A percentile compares a stretch with the other conserved stretches of the same genome.
Conservation (phyloP, 2,329 filamentous ascomycete genomes). For the Didymella pomorum region DNA sequence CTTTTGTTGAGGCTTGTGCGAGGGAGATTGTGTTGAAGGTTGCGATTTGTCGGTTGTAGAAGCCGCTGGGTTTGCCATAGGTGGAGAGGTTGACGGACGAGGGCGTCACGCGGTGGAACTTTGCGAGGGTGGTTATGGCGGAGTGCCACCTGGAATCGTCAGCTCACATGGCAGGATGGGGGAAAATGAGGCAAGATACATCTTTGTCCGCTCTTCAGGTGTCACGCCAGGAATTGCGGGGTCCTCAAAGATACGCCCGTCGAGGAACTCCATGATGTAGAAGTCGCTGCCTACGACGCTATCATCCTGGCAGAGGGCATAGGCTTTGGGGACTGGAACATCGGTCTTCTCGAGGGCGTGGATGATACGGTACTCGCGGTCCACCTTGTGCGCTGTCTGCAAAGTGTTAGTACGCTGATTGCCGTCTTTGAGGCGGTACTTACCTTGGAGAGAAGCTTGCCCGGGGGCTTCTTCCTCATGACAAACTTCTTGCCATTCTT, state of each 20-base stretch:
- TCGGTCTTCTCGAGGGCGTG: conserved; percentile 79
- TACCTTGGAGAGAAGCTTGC: conserved; percentile 76
- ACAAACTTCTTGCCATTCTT: conserved; percentile 77
- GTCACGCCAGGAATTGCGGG: conserved; percentile 78
- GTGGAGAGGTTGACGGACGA: conserved; percentile 70
- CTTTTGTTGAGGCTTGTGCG: conserved; percentile 76
- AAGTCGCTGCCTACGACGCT: conserved; percentile 86
- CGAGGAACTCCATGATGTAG: conserved; percentile 96
- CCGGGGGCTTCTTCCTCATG: conserved; percentile 97
- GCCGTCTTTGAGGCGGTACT: background rate
- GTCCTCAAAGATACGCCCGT: conserved; percentile 93
- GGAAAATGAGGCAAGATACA: conserved; percentile 58
- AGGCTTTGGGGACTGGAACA: conserved; percentile 84
- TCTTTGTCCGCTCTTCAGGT: conserved; percentile 72
- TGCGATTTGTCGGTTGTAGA: conserved; percentile 84
- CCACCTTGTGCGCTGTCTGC: conserved; percentile 90
- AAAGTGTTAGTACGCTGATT: background rate
- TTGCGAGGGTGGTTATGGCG: conserved; percentile 82
- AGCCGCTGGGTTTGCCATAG: conserved; percentile 78
- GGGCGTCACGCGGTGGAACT: conserved; percentile 79
- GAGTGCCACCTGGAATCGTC: conserved; percentile 73
- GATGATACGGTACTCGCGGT: conserved; percentile 92
- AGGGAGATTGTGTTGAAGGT: conserved; percentile 82
- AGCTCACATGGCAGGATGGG: background rate
- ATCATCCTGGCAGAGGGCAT: conserved; percentile 85